Conservation (phyloP, 805 yeast species). For the Lipomyces sp. region DNA sequence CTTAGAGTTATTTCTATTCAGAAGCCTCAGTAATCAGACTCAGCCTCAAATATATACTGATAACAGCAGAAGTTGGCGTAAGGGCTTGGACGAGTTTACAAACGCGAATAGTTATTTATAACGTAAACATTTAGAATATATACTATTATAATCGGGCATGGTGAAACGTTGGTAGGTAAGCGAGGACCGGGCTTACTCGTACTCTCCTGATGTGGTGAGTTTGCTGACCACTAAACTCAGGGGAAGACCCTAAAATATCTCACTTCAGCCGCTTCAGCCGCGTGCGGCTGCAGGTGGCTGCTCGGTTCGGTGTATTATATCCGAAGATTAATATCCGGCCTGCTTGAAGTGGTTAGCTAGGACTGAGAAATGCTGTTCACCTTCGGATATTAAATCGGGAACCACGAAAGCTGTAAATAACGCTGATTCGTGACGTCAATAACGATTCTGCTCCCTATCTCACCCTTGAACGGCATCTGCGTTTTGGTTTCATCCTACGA, state of each 20-base stretch:
- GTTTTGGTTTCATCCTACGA: background rate
- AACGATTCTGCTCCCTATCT: slow-evolving; percentile 2
- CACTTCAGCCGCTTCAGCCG: no score
- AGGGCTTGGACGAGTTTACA: background rate
- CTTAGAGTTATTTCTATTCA: no score
- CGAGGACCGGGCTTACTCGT: slow-evolving; percentile 1
- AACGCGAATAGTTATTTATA: background rate
- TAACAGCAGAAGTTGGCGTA: background rate
- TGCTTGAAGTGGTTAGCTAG: background rate
- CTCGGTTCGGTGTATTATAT: background rate
- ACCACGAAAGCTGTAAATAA: background rate
- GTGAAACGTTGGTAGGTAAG: background rate
- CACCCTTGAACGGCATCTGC: background rate
- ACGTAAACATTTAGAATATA: background rate
- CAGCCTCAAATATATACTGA: background rate
- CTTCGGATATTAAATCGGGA: background rate
- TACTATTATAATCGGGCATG: background rate
- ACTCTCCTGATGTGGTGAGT: background rate
- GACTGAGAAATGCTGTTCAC: background rate
- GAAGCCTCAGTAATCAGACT: background rate
- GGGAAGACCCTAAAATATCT: no score
- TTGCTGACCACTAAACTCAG: no score
- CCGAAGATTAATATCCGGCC: background rate
- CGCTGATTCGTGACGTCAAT: slow-evolving; percentile 1
- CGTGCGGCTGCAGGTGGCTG: background rate